Evolutionary conservation across 768 basidiomycete genomes (phyloP).

Genomic region (Clitopilus hobsonii): DNA sequence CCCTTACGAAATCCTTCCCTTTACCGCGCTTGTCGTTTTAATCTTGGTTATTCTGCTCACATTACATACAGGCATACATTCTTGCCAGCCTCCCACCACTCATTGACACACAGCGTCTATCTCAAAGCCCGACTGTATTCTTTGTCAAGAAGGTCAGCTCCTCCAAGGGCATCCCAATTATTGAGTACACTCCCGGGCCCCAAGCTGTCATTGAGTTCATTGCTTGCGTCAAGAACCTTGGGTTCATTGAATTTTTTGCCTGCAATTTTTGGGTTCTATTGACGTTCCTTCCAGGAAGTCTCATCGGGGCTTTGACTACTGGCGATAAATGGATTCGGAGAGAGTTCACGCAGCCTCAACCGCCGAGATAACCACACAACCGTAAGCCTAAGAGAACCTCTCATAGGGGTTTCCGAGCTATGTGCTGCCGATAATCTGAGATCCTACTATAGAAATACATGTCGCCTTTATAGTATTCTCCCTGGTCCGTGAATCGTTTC

Average conservation of each 20-base stretch:
- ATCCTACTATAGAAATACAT: background rate
- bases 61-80: constrained; percentile 1
- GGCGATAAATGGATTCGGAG: constrained; percentile 10
- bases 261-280: background rate
- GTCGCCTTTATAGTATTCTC: background rate
- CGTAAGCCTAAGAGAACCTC: background rate
- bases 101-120: constrained; percentile 1
- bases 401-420: background rate
- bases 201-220: constrained; percentile 6
- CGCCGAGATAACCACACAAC: background rate
- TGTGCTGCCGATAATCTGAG: background rate
- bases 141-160: background rate
- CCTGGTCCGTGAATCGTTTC: background rate
- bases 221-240: constrained; percentile 10
- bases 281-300: constrained; percentile 7
- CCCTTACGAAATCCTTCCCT: constrained; percentile 2
- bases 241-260: constrained; percentile 6
- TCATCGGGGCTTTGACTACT: constrained; percentile 11
- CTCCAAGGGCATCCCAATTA: background rate
- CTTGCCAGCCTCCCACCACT: constrained; percentile 2
- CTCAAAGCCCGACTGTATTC: constrained; percentile 1
- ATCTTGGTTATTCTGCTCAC: constrained; percentile 3
- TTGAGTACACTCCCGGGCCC: constrained; percentile 2
- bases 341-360: background rate
- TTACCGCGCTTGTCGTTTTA: constrained; percentile 2